Conservation (phyloP, 73 alveolate genomes). For the Paramecium tetraurelia region DNA sequence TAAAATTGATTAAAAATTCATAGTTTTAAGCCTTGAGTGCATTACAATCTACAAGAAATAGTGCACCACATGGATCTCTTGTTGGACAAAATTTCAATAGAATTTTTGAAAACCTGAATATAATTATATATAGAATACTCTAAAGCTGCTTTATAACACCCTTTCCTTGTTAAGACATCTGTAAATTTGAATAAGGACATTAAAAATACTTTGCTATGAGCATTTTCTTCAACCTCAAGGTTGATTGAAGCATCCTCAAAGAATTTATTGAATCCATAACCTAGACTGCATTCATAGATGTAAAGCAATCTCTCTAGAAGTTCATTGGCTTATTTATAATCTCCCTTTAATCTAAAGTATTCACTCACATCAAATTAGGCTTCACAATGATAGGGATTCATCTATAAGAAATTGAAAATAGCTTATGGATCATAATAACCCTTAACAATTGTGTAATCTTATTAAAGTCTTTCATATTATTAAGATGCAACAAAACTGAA, state of each 20-base stretch:
- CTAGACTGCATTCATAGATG: constrained; percentile 1
- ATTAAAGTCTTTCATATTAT: not conserved
- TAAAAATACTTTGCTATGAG: constrained; percentile 10
- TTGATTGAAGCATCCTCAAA: not conserved
- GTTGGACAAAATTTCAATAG: constrained; percentile 13
- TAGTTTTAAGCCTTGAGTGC: not conserved
- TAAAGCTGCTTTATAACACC: constrained; percentile 42
- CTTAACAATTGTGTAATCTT: not conserved
- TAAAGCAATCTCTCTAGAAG: not conserved
- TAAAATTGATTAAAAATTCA: not conserved
- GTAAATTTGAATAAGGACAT: constrained; percentile 33
- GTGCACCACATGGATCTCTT: constrained; percentile 21
- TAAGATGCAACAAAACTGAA: not conserved
- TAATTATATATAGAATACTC: not conserved
- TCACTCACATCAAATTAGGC: constrained; percentile 14
- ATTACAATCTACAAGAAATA: not conserved
- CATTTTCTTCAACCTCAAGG: not conserved
- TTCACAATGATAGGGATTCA: constrained; percentile 24
- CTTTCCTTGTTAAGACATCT: constrained; percentile 14
- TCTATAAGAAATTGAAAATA: not conserved
- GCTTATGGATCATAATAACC: constrained; percentile 25
- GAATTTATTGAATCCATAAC: constrained; percentile 18
- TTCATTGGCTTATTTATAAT: constrained; percentile 33
- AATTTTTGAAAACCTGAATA: not conserved
- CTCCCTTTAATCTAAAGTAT: constrained; percentile 19